Conservation (phyloP, 371 early-diverging fungal species). For the Nematocida homosporus region DNA sequence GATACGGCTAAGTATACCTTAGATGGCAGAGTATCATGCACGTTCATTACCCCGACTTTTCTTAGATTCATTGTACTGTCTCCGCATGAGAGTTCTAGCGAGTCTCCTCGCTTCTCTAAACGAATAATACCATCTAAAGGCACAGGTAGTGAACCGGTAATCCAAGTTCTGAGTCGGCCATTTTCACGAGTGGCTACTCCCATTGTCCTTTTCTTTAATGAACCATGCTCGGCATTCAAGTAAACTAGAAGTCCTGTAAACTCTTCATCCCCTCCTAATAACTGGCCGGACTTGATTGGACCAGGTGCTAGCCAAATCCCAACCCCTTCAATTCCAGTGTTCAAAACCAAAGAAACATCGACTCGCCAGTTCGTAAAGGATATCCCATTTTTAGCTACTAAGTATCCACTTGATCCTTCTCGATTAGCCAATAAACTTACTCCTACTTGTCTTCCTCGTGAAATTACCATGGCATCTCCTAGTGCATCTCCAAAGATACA, state of each 20-base stretch:
- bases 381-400: conserved; percentile 5
- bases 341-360: conserved; percentile 12
- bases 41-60: neutral
- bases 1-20: neutral
- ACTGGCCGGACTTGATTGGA: neutral
- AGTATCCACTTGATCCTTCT: conserved; percentile 4
- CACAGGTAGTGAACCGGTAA: neutral
- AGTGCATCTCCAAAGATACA: conserved; percentile 1
- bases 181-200: neutral
- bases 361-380: neutral
- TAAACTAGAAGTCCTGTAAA: neutral
- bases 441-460: conserved; percentile 15
- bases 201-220: neutral
- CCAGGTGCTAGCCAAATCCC: conserved; percentile 22
- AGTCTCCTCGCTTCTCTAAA: neutral
- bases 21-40: neutral
- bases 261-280: conserved; percentile 19
- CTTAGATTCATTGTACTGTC: neutral
- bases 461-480: conserved; percentile 13
- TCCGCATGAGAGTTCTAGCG: neutral
- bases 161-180: neutral
- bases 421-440: neutral
- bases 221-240: neutral
- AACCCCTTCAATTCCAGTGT: neutral
- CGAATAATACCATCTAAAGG: neutral